Percentiles rank a stretch among this genome's conserved stretches.
These are phyloP conservation scores for Fomitopsis schrenkii DNA, from an alignment of 1,284 basidiomycete genomes.

Conservation along the genomic window DNA sequence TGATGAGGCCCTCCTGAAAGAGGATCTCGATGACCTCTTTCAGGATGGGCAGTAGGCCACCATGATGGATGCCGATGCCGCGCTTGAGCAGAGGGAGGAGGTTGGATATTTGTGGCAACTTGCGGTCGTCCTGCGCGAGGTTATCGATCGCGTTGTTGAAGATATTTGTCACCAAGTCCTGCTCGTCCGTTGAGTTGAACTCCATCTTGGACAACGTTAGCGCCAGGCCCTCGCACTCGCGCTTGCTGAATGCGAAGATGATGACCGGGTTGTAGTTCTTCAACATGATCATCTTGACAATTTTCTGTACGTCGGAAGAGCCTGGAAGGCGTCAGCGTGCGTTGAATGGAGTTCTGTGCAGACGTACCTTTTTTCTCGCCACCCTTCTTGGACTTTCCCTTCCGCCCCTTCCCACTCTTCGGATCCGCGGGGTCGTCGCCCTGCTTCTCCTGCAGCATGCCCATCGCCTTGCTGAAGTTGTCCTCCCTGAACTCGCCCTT, in stretches of 20 bases:
- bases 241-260: constrained; percentile 97
- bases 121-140: constrained; percentile 84
- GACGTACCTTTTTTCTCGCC: constrained; percentile 83
- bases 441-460: constrained; percentile 76
- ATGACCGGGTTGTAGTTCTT: constrained; percentile 99
- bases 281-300: constrained; percentile 98
- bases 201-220: constrained; percentile 93
- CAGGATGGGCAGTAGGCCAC: constrained; percentile 93
- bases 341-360: background rate
- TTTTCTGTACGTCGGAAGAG: constrained; percentile 95
- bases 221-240: constrained; percentile 94
- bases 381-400: constrained; percentile 89
- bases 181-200: constrained; percentile 94
- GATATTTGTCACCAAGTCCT: constrained; percentile 83
- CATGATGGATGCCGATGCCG: constrained; percentile 98
- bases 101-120: constrained; percentile 92
- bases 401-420: constrained; percentile 75
- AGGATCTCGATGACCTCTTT: constrained; percentile 99
- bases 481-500: constrained; percentile 96
- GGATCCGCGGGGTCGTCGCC: constrained; percentile 95
- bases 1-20: constrained; percentile 99
- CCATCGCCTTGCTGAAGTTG: constrained; percentile 98
- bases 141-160: constrained; percentile 95
- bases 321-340: constrained; percentile 38
- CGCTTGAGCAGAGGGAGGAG: constrained; percentile 92